Conservation (phyloP, 208 protist species). For the Wallacemonas collosoma region DNA sequence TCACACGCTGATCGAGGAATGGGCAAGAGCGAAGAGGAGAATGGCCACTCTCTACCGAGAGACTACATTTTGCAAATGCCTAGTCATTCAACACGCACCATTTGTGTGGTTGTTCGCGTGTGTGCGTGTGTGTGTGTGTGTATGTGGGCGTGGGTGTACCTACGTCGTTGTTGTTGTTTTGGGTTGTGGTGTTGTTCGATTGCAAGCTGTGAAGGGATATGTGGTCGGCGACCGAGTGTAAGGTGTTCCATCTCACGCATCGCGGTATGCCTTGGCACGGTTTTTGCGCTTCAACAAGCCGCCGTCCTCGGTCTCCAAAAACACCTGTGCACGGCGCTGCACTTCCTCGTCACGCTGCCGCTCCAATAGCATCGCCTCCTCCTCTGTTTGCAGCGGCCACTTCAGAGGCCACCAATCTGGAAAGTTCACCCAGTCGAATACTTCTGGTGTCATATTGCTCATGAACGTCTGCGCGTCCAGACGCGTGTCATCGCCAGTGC, state of each 20-base stretch:
- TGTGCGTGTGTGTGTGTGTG: no score
- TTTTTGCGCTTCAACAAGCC: constrained; percentile 77
- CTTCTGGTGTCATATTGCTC: constrained; percentile 83
- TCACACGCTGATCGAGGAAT: no score
- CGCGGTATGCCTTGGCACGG: constrained; percentile 65
- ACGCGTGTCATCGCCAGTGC: constrained; percentile 48
- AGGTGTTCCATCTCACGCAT: constrained; percentile 31
- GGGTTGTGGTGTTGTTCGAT: no score
- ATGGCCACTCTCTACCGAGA: no score
- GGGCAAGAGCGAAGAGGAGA: no score
- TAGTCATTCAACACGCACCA: no score
- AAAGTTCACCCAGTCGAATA: constrained; percentile 90
- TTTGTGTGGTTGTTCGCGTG: no score
- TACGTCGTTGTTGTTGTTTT: no score
- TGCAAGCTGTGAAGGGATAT: neutral
- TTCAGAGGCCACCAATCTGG: constrained; percentile 91
- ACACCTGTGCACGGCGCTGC: constrained; percentile 60
- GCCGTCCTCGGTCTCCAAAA: constrained; percentile 78
- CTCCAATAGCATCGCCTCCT: constrained; percentile 75
- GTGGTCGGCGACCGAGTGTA: neutral
- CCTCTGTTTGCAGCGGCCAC: constrained; percentile 73
- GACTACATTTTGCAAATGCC: no score
- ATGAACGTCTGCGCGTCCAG: constrained; percentile 80
- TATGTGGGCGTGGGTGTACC: no score
- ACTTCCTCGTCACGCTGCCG: constrained; percentile 79